phyloP scores from a whole-genome alignment of 1,284 basidiomycete species.

The Sphaerobolus stellatus region DNA sequence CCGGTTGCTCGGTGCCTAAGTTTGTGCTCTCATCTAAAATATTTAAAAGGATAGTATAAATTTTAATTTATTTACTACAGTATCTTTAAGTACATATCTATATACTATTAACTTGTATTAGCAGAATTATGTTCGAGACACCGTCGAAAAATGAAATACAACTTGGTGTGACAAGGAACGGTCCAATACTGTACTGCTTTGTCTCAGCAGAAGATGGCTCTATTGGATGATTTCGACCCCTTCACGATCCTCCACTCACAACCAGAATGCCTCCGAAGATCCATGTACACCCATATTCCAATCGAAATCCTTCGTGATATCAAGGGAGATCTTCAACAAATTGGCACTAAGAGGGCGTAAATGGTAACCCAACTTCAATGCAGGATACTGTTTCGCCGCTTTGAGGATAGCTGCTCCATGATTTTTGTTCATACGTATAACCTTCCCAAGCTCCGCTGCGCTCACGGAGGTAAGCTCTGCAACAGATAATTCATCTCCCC shows the following conservation, averaged over 20 bases:
- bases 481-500: constrained; percentile 83
- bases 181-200: no score
- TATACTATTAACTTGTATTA: no score
- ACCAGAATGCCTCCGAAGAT: constrained; percentile 84
- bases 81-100: no score
- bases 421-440: constrained; percentile 85
- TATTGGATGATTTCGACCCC: constrained; percentile 83
- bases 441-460: constrained; percentile 74
- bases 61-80: no score
- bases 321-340: constrained; percentile 76
- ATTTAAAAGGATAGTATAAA: no score
- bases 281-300: constrained; percentile 85
- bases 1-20: no score
- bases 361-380: constrained; percentile 63
- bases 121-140: no score
- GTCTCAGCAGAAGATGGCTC: constrained; percentile 71
- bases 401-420: constrained; percentile 81
- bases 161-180: no score
- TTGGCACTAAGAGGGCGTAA: constrained; percentile 84
- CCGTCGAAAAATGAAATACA: no score
- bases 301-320: constrained; percentile 69
- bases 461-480: constrained; percentile 76
- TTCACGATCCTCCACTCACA: constrained; percentile 92
- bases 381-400: constrained; percentile 87
- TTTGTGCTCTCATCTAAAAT: no score